Evolutionary conservation across 2,329 filamentous ascomycete species (phyloP).

Genomic region (Mariannaea sp.): DNA sequence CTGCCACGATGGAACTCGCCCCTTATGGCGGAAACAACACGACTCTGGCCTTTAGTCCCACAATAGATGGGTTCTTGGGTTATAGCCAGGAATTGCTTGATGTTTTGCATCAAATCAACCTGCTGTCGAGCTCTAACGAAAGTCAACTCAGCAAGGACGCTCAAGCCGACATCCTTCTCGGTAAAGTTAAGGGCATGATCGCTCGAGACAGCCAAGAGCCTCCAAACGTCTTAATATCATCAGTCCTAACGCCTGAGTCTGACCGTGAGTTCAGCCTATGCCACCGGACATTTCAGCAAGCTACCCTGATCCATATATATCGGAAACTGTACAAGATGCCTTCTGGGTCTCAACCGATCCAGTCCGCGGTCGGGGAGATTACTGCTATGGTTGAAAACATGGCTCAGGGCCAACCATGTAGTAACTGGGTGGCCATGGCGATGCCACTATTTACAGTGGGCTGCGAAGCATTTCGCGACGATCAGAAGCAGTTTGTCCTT

Average conservation of each 20-base stretch:
- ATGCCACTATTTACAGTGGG: slow-evolving; percentile 40
- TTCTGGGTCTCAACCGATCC: slow-evolving; percentile 25
- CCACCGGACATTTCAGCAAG: slow-evolving; percentile 37
- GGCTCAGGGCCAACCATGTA: slow-evolving; percentile 37
- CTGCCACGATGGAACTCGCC: not conserved
- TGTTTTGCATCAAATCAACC: slow-evolving; percentile 33
- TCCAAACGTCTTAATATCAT: slow-evolving; percentile 27
- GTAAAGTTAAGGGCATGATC: slow-evolving; percentile 34
- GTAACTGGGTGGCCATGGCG: slow-evolving; percentile 41
- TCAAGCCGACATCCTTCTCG: slow-evolving; percentile 31
- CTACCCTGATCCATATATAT: slow-evolving; percentile 35
- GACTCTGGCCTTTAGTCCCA: not conserved
- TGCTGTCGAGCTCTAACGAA: not conserved
- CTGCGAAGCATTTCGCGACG: slow-evolving; percentile 32
- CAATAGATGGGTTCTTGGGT: slow-evolving; percentile 39
- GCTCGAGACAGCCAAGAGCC: slow-evolving; percentile 26
- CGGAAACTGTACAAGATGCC: slow-evolving; percentile 30
- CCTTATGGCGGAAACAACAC: not conserved
- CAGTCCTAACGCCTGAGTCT: slow-evolving; percentile 30
- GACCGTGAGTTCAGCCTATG: slow-evolving; percentile 35
- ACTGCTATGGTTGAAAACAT: slow-evolving; percentile 34
- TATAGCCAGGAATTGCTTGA: slow-evolving; percentile 38
- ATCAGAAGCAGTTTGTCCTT: slow-evolving; percentile 28
- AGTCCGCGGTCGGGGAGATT: slow-evolving; percentile 25
- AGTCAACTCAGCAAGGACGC: not conserved